Evolutionary conservation across 345 rosid species (phyloP).

Genomic region (Rhodomyrtus tomentosa): DNA sequence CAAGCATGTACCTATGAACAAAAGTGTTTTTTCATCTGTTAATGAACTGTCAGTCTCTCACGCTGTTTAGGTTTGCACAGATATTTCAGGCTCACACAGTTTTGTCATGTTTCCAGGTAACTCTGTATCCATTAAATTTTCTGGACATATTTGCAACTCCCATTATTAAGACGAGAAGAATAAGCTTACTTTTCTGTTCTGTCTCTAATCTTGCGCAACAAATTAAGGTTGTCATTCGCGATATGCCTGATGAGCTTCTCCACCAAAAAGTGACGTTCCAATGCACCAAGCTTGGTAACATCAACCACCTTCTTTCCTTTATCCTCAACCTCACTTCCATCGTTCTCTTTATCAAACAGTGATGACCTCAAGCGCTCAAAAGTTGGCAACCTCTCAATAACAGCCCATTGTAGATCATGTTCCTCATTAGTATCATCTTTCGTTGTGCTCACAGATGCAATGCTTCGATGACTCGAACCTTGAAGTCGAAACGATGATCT

Average conservation of each 20-base stretch:
- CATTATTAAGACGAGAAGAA: not conserved
- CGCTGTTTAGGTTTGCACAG: not conserved
- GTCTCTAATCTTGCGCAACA: constrained; percentile 32
- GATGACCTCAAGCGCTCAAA: constrained; percentile 39
- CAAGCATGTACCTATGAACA: not conserved
- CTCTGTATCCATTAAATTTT: not conserved
- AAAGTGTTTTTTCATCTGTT: not conserved
- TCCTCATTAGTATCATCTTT: constrained; percentile 24
- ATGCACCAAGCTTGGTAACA: constrained; percentile 44
- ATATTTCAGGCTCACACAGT: not conserved
- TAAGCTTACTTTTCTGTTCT: constrained; percentile 43
- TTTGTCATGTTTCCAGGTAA: not conserved
- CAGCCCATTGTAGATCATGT: constrained; percentile 49
- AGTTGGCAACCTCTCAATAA: constrained; percentile 61
- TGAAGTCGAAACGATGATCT: constrained; percentile 40
- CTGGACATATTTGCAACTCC: not conserved
- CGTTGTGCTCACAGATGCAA: constrained; percentile 9
- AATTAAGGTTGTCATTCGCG: constrained; percentile 49
- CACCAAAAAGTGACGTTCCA: constrained; percentile 41
- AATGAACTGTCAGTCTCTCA: not conserved
- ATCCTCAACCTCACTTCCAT: not conserved
- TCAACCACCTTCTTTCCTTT: constrained; percentile 29
- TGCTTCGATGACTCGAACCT: constrained; percentile 27
- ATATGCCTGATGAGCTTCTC: constrained; percentile 59
- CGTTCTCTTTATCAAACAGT: constrained; percentile 17